Conservation (phyloP, 2,329 filamentous ascomycete genomes). For the Cladosporium phlei region DNA sequence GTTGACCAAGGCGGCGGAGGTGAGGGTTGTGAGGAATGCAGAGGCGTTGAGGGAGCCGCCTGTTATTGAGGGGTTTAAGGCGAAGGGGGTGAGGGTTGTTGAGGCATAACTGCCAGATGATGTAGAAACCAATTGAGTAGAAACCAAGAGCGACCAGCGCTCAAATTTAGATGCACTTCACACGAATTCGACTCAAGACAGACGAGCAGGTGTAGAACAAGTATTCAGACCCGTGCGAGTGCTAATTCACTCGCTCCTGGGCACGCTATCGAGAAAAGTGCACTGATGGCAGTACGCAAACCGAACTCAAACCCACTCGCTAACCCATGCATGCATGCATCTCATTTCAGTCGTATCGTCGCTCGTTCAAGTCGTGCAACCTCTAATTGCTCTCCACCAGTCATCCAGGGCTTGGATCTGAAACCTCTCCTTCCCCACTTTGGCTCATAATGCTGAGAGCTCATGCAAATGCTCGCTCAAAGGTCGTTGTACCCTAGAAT, state of each 20-base stretch:
- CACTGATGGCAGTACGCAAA: too few relatives aligned
- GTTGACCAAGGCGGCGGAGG: constrained; percentile 79
- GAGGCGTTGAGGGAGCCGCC: constrained; percentile 66
- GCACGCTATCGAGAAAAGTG: too few relatives aligned
- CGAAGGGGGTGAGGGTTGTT: constrained; percentile 14
- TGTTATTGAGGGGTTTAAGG: constrained; percentile 57
- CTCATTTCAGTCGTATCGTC: background rate
- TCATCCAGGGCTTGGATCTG: background rate
- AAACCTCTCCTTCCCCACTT: background rate
- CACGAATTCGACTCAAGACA: too few relatives aligned
- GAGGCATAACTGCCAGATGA: too few relatives aligned
- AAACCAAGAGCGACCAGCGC: too few relatives aligned
- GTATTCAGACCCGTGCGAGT: too few relatives aligned
- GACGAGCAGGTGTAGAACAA: too few relatives aligned
- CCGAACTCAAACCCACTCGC: too few relatives aligned
- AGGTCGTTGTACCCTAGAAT: constrained; percentile 50
- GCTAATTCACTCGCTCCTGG: too few relatives aligned
- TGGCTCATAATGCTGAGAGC: background rate
- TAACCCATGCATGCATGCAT: background rate
- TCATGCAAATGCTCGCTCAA: constrained; percentile 22
- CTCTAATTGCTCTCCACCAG: background rate
- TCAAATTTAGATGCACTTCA: too few relatives aligned
- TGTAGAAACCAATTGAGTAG: too few relatives aligned
- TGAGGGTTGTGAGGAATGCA: constrained; percentile 74
- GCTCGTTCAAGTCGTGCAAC: background rate